Percentiles rank a stretch among this genome's conserved stretches.
phyloP scores from a whole-genome alignment of 306 rosid species.

The Potentilla sterilis region DNA sequence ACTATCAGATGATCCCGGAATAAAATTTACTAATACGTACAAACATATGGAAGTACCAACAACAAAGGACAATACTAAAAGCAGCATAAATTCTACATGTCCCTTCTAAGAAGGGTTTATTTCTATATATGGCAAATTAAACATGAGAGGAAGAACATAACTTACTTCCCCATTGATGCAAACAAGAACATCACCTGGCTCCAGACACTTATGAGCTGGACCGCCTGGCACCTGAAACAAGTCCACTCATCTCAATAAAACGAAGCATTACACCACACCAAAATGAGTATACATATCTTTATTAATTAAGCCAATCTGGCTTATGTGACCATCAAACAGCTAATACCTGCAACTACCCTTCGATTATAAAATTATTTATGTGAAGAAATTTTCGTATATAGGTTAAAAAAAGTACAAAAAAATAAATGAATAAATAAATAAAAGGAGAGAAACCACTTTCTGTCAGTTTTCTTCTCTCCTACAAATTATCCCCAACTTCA shows the following conservation, averaged over 20 bases:
- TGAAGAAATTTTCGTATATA: no score
- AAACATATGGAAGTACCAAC: background rate
- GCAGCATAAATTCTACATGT: background rate
- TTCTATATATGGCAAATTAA: background rate
- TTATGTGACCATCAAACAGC: no score
- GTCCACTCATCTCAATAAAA: conserved; percentile 27
- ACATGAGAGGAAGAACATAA: conserved; percentile 10
- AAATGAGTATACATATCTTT: no score
- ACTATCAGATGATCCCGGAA: background rate
- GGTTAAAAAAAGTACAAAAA: no score
- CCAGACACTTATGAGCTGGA: conserved; percentile 77
- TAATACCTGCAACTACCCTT: no score
- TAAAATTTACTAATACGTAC: background rate
- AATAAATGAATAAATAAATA: no score
- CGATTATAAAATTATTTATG: no score
- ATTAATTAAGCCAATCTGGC: no score
- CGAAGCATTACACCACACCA: background rate
- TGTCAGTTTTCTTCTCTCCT: no score
- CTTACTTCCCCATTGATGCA: conserved; percentile 93
- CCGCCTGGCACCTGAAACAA: conserved; percentile 92
- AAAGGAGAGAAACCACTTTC: no score
- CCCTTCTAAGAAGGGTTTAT: background rate
- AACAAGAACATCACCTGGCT: conserved; percentile 96
- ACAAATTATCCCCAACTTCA: no score
- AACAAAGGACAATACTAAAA: background rate